Evolutionary conservation across 2,329 filamentous ascomycete genomes (phyloP).

Genomic region (Cladosporium sp.): DNA sequence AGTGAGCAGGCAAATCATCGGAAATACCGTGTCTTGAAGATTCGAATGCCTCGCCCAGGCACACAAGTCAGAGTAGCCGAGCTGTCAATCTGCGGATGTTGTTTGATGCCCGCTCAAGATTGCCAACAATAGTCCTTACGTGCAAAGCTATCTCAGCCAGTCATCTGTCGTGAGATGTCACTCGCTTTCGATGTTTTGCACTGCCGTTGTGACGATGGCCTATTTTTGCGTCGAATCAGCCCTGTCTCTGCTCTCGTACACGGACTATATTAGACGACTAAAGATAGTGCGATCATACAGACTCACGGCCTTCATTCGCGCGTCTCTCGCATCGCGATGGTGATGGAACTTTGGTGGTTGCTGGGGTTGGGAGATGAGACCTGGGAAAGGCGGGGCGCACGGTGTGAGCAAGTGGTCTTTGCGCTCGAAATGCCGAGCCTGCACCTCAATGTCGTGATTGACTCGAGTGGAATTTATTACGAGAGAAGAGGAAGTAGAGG

Average conservation of each 20-base stretch:
- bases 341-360: not conserved
- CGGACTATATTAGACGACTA: not conserved
- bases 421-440: not conserved
- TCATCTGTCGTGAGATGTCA: not conserved
- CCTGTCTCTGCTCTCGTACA: not conserved
- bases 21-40: not conserved
- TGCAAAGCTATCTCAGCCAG: not conserved
- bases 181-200: not conserved
- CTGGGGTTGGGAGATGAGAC: constrained; percentile 9
- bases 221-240: not conserved
- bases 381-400: not conserved
- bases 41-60: not conserved
- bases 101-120: not conserved
- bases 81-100: not conserved
- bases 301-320: not conserved
- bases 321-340: not conserved
- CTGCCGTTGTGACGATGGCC: not conserved
- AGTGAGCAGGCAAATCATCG: not conserved
- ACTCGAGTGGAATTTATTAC: not conserved
- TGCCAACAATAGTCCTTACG: not conserved
- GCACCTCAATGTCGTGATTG: not conserved
- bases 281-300: not conserved
- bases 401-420: constrained; percentile 3
- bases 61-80: not conserved
- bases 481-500: not conserved